These are phyloP conservation scores for Antitrichia curtipendula DNA, from an alignment of 225 moss, liverwort and hornwort genomes.

Conservation along the genomic window DNA sequence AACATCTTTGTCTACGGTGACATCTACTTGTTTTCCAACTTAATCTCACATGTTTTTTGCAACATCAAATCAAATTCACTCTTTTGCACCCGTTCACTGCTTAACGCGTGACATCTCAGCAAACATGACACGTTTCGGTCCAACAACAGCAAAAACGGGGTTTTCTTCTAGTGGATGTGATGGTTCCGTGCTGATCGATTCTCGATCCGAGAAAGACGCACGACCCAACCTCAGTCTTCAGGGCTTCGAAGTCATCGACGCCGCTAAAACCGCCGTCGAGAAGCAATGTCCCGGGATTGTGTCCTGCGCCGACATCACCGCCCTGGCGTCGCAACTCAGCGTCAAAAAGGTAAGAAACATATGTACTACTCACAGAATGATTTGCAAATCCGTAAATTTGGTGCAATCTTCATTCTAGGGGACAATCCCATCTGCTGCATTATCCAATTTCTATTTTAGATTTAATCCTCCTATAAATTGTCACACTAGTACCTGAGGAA, in stretches of 20 bases:
- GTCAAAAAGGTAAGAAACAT: slow-evolving; percentile 3
- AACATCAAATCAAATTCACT: no score
- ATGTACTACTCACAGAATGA: neutral
- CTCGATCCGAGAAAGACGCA: slow-evolving; percentile 30
- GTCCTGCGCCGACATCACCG: slow-evolving; percentile 42
- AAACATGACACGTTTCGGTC: no score
- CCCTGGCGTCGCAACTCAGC: slow-evolving; percentile 25
- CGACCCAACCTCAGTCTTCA: slow-evolving; percentile 25
- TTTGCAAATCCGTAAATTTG: no score
- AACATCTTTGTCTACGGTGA: no score
- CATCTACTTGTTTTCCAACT: no score
- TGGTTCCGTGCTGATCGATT: slow-evolving; percentile 36
- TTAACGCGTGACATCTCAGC: no score
- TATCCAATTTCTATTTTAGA: neutral
- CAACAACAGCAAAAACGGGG: no score
- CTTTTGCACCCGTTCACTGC: no score
- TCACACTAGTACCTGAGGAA: no score
- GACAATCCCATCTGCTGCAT: neutral
- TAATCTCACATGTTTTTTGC: no score
- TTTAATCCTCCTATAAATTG: neutral
- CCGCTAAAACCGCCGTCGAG: slow-evolving; percentile 21
- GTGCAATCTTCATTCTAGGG: neutral
- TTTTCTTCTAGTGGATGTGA: no score
- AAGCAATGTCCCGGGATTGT: slow-evolving; percentile 10
- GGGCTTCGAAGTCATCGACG: slow-evolving; percentile 36